Conservation (phyloP, 768 basidiomycete species). For the Trametes cubensis region DNA sequence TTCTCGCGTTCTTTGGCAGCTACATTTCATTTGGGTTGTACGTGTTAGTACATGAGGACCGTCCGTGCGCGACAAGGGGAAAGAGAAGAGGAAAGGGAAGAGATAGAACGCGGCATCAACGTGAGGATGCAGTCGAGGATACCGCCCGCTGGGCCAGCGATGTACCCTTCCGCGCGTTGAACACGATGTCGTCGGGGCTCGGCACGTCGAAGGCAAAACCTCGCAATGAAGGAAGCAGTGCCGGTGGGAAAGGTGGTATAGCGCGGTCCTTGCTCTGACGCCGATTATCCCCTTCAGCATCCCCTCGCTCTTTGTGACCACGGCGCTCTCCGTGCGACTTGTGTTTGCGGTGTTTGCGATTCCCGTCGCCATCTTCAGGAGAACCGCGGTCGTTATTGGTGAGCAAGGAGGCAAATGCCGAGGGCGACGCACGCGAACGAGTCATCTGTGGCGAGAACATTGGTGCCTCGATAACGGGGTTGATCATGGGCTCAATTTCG, state of each 20-base stretch:
- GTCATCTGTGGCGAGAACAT: slow-evolving; percentile 59
- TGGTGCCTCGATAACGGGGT: slow-evolving; percentile 44
- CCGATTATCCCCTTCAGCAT: neutral
- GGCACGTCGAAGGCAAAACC: slow-evolving; percentile 77
- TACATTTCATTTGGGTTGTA: slow-evolving; percentile 42
- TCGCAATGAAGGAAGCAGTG: slow-evolving; percentile 36
- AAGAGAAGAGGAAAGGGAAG: slow-evolving; percentile 31
- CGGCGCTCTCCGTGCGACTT: slow-evolving; percentile 10
- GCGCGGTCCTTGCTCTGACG: slow-evolving; percentile 12
- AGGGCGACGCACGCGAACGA: slow-evolving; percentile 73
- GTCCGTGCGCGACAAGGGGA: slow-evolving; percentile 30
- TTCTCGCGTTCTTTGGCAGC: slow-evolving; percentile 83
- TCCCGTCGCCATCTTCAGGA: slow-evolving; percentile 21
- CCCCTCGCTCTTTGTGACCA: slow-evolving; percentile 26
- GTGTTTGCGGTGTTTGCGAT: slow-evolving; percentile 1
- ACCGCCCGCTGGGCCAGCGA: slow-evolving; percentile 47
- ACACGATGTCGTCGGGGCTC: slow-evolving; percentile 90
- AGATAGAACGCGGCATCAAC: slow-evolving; percentile 17
- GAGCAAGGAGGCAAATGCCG: slow-evolving; percentile 58
- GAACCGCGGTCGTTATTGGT: slow-evolving; percentile 52
- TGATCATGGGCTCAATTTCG: slow-evolving; percentile 28
- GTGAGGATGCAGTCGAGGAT: slow-evolving; percentile 35
- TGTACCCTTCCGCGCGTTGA: slow-evolving; percentile 79
- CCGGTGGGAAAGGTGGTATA: slow-evolving; percentile 38
- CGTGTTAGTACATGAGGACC: slow-evolving; percentile 38